Evolutionary conservation across 2,329 filamentous ascomycete genomes (phyloP).

Genomic region (Pseudogymnoascus sp.): DNA sequence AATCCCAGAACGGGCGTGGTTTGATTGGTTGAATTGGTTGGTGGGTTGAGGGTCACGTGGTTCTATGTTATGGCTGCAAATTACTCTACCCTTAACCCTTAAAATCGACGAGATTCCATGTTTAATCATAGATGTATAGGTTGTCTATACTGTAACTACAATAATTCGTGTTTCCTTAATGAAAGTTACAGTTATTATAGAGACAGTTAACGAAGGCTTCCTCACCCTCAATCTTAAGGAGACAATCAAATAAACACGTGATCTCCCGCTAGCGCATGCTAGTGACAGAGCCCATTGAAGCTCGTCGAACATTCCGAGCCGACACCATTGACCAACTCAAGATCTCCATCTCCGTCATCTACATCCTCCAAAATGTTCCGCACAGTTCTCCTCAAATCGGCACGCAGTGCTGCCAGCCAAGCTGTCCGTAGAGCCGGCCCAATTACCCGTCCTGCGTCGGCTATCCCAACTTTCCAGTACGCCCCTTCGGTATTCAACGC

Average conservation of each 20-base stretch:
- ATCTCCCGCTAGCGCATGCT: conserved; percentile 2
- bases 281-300: conserved; percentile 9
- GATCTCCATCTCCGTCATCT: conserved; percentile 13
- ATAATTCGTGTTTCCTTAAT: not conserved
- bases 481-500: conserved; percentile 58
- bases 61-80: not conserved
- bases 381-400: conserved; percentile 71
- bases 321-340: conserved; percentile 6
- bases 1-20: conserved; percentile 4
- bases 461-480: conserved; percentile 53
- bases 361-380: conserved; percentile 67
- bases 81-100: not conserved
- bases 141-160: not conserved
- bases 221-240: not conserved
- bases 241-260: not conserved
- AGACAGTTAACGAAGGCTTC: not conserved
- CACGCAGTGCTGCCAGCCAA: conserved; percentile 43
- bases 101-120: not conserved
- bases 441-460: conserved; percentile 52
- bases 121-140: not conserved
- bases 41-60: not conserved
- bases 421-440: conserved; percentile 41
- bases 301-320: conserved; percentile 5
- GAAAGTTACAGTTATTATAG: not conserved
- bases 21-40: not conserved